Evolutionary conservation across 2,329 filamentous ascomycete species (phyloP), one percentile per base, ranked within the genome.

Genomic region (Ceratocystis papillata): DNA sequence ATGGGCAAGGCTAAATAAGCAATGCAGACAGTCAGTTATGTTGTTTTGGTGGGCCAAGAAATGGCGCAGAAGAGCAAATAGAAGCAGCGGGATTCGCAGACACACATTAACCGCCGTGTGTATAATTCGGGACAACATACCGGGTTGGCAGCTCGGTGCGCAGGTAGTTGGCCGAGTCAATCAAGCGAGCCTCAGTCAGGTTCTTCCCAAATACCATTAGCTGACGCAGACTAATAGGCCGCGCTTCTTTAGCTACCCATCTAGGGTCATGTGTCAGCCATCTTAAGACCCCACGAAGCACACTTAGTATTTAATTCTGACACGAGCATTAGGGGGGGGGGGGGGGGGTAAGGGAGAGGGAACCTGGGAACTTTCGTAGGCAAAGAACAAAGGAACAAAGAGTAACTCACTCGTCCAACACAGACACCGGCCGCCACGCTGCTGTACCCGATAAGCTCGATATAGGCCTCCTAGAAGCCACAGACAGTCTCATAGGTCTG

Each of bases 101-200:
- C 8, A 30, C 53, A 22, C 53, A 30, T 3, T 20, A 10, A 37
- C 5, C 2, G 17, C 5, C 6, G 28, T 20, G 25, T 37, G 33
- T 22, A 22, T n/a, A 3, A 37, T 59, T 12, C 53, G 28, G 25
- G 53, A 20, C 37, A 25, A 64, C 77, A 68, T 75, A 88, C 87
- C 89, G 83, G 5, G 89, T 94, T 5, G 93, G 93, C 64, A 99
- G 83, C 78, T 99, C 94, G 4, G 91, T 91, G 67, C 94, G 88
- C 64, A 97, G 92, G 79, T 99, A 99, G 77, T 99, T 99, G 69
- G 94, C 94, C 55, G 92, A 96, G 77, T 89, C 92, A 71, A 99
- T 84, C 69, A 99, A 81, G 67, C 95, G 87, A 63, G 86, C 82
- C 77, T 97, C 92, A 61, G 92, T 96, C 73, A 99, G 78, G 25